These are phyloP conservation scores for Eimeria maxima DNA, from an alignment of 169 alveolate species.

Conservation along the genomic window DNA sequence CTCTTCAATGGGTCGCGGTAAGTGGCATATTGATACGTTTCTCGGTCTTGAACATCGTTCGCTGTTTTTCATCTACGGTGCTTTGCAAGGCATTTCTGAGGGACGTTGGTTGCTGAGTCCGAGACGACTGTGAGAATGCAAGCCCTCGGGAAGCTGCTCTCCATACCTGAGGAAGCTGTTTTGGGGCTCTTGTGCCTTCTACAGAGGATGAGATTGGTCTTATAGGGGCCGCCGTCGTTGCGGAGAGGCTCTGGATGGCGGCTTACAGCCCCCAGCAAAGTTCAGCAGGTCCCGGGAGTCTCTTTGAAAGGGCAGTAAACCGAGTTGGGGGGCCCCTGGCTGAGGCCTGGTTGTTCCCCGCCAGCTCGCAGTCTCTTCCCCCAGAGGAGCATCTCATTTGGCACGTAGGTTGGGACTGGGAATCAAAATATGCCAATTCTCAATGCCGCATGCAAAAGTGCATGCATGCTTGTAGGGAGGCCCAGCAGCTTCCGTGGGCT, in stretches of 20 bases:
- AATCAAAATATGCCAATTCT: background rate
- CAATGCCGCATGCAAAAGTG: background rate
- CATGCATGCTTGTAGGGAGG: too few species aligned
- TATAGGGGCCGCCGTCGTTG: conserved; percentile 55
- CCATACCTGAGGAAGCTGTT: background rate
- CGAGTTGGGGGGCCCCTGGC: conserved; percentile 58
- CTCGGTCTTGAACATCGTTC: background rate
- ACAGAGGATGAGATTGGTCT: conserved; percentile 56
- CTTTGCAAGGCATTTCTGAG: background rate
- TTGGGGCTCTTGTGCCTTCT: background rate
- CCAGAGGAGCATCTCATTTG: conserved; percentile 46
- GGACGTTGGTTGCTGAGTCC: background rate
- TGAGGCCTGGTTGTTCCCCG: conserved; percentile 30
- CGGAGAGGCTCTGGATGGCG: conserved; percentile 55
- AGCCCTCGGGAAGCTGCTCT: background rate
- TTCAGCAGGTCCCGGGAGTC: background rate
- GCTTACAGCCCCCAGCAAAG: conserved; percentile 24
- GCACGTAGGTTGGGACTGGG: conserved; percentile 20
- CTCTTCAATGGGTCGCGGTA: conserved; percentile 58
- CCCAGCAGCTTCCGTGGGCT: background rate
- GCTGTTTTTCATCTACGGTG: background rate
- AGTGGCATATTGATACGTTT: background rate
- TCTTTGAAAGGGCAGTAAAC: background rate
- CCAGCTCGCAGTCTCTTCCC: conserved; percentile 41
- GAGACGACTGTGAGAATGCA: background rate